Base-by-base conservation (phyloP, 768 basidiomycete genomes). In the Gymnopilus junonius region DNA sequence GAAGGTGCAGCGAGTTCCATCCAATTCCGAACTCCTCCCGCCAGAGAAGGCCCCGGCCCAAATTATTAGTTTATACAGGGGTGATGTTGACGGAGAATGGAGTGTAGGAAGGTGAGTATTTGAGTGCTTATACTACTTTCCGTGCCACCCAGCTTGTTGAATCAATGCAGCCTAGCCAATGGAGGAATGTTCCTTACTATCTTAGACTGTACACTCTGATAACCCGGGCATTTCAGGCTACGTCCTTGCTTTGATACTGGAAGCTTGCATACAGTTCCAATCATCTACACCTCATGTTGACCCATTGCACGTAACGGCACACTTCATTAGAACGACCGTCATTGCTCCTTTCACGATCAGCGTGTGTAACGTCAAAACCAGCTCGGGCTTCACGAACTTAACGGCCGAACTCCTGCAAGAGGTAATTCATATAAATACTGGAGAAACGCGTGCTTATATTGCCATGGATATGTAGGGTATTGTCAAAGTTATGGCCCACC, bases 271-370 rank as follows among this genome's bases (percentile, higher is more conserved):
- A 8, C 76, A 79, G 54, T 73, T 83, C 59, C 88, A 90, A 71
- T 73, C 78, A 0, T 61, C 70, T 2, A 81, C 83, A 8, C 23
- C 67, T 12, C 87, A 88, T 70, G 73, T 68, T 17, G 88, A 90
- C 65, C 85, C 85, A 17, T 75, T 90, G 45, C 84, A 90, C 70
- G 73, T 88, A 53, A 86, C 83, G 15, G 85, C 85, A 3, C 85
- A 90, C 67, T 91, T 80, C 68, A 75, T 89, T 39, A 77, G 79
- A 21, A 73, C 84, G 1, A 80, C 85, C 0, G 72, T 73, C 8
- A 60, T 76, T 4, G 76, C 73, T 4, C 64, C 75, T 2, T 86
- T 83, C 64, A 79, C 82, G 53, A 79, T 89, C 11, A 81, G 74
- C 48, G 75, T 90, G 0, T 78, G 75, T 5, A 73, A 69, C 1